Conservation (phyloP, 2,329 filamentous ascomycete species). For the Drechslerella dactyloides region DNA sequence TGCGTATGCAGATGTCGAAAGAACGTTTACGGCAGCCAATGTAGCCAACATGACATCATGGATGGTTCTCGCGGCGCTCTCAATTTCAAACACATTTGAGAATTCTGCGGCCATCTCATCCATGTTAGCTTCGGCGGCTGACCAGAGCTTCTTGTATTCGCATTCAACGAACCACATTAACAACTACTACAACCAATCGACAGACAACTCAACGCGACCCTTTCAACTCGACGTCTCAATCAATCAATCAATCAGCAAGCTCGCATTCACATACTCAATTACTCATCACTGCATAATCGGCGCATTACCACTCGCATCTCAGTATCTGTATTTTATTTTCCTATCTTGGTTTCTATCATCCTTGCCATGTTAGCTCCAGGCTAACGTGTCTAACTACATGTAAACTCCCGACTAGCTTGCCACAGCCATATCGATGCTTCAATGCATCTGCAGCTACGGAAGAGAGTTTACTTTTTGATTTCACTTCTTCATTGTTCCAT, state of each 20-base stretch:
- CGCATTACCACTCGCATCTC: conserved; percentile 15
- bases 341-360: conserved; percentile 20
- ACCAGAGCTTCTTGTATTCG: background rate
- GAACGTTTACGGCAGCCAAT: conserved; percentile 10
- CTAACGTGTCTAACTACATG: conserved; percentile 31
- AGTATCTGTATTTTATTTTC: conserved; percentile 30
- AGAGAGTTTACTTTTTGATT: conserved; percentile 32
- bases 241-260: conserved; percentile 1
- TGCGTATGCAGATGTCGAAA: conserved; percentile 2
- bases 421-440: conserved; percentile 5
- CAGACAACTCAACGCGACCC: background rate
- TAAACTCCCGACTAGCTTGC: conserved; percentile 44
- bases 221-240: conserved; percentile 1
- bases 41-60: conserved; percentile 39
- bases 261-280: conserved; percentile 1
- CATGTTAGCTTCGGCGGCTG: conserved; percentile 41
- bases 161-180: too few relatives aligned
- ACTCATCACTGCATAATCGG: conserved; percentile 10
- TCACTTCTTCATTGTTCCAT: conserved; percentile 26
- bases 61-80: conserved; percentile 28
- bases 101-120: conserved; percentile 29
- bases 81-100: conserved; percentile 51
- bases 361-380: conserved; percentile 44
- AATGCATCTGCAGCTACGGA: conserved; percentile 4
- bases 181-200: background rate